Conservation (phyloP, 2,329 filamentous ascomycete genomes). For the Trichoderma cornu-damae region DNA sequence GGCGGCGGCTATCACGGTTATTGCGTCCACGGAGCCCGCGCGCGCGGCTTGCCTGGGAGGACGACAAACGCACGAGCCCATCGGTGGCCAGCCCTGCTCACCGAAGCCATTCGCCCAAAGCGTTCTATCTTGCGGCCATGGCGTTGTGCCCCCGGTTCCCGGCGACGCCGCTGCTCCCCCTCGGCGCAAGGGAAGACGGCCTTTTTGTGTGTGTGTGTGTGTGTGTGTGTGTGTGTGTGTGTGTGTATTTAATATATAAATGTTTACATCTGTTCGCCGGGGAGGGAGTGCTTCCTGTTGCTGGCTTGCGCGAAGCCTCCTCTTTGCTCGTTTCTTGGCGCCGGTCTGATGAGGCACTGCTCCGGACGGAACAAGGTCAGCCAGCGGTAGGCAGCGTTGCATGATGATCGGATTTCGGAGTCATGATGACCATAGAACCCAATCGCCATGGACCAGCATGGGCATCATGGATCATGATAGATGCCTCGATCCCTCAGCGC, state of each 20-base stretch:
- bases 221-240: too few species aligned
- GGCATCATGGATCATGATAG: too few species aligned
- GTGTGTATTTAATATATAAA: too few species aligned
- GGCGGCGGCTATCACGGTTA: conserved; percentile 11
- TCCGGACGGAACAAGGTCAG: too few species aligned
- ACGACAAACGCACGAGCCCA: conserved; percentile 11
- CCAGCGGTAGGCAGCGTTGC: neutral
- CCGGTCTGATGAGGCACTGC: too few species aligned
- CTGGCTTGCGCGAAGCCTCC: too few species aligned
- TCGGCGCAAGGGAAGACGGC: neutral
- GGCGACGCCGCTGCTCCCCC: conserved; percentile 4
- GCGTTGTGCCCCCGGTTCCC: neutral
- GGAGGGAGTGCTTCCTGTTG: too few species aligned
- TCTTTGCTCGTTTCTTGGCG: too few species aligned
- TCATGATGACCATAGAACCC: conserved; percentile 15
- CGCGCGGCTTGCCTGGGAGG: too few species aligned
- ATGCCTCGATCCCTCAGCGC: conserved; percentile 1
- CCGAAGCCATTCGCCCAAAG: neutral
- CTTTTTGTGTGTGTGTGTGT: too few species aligned
- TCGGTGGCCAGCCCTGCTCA: conserved; percentile 9
- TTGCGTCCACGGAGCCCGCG: neutral
- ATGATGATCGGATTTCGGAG: conserved; percentile 9
- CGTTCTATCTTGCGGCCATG: neutral
- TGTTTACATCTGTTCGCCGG: too few species aligned
- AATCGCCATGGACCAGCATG: conserved; percentile 1